phyloP scores from a whole-genome alignment of 1,284 basidiomycete species.

The Phylloporus sp. region DNA sequence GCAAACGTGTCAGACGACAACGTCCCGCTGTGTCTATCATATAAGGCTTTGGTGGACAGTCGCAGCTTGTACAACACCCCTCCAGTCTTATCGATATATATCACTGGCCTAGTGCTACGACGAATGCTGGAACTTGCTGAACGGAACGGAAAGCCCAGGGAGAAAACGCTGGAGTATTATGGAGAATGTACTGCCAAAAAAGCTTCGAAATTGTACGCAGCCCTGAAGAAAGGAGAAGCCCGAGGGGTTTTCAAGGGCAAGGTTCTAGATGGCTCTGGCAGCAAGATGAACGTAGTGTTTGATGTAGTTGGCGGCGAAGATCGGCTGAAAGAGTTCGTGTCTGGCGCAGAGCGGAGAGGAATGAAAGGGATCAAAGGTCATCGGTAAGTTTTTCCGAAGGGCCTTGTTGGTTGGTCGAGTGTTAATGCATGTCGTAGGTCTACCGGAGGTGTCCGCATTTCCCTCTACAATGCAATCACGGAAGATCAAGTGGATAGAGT shows the following conservation, averaged over 20 bases:
- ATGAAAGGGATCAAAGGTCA: conserved; percentile 92
- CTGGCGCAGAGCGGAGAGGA: conserved; percentile 75
- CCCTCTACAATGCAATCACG: conserved; percentile 94
- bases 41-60: conserved; percentile 80
- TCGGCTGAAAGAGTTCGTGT: conserved; percentile 73
- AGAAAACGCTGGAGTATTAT: conserved; percentile 77
- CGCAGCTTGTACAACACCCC: conserved; percentile 96
- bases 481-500: conserved; percentile 72
- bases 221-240: conserved; percentile 71
- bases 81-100: conserved; percentile 91
- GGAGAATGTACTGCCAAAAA: conserved; percentile 74
- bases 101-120: conserved; percentile 85
- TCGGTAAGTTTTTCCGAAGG: conserved; percentile 65
- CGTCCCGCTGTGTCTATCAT: conserved; percentile 83
- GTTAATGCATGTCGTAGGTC: conserved; percentile 43
- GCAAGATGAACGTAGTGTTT: conserved; percentile 96
- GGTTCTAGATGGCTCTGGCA: conserved; percentile 74
- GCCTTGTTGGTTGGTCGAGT: background rate
- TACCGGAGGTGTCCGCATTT: conserved; percentile 86
- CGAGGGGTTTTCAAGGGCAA: conserved; percentile 70
- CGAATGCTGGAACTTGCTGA: conserved; percentile 54
- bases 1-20: conserved; percentile 69
- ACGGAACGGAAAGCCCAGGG: conserved; percentile 24
- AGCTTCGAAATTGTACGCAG: conserved; percentile 74
- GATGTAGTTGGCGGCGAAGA: conserved; percentile 71